A percentile compares a stretch with the other conserved stretches of the same genome.
Evolutionary conservation across 73 alveolate genomes (phyloP).

Genomic region (Durusdinium trenchii): DNA sequence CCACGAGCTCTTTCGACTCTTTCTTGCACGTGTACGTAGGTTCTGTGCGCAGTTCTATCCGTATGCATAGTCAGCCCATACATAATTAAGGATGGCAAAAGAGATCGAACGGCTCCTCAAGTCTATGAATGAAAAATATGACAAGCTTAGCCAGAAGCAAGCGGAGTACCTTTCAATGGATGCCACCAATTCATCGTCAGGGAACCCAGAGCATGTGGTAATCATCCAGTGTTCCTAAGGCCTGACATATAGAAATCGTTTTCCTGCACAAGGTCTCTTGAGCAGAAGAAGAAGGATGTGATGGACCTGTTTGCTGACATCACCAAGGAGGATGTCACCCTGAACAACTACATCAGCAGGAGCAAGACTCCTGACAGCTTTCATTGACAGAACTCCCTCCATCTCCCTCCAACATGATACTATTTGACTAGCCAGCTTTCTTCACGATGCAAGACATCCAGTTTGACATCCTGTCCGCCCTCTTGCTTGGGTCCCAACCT

Average conservation of each 20-base stretch:
- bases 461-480: too few species aligned
- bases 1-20: not conserved
- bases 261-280: not conserved
- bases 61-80: not conserved
- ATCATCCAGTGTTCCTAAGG: too few species aligned
- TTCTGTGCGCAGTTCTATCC: not conserved
- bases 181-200: not conserved
- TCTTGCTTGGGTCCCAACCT: not conserved
- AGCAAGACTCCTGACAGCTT: not conserved
- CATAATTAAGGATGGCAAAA: not conserved
- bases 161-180: not conserved
- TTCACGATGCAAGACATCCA: too few species aligned
- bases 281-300: not conserved
- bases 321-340: slow-evolving; percentile 43
- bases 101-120: not conserved
- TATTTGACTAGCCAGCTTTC: not conserved
- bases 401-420: not conserved
- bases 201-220: not conserved
- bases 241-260: too few species aligned
- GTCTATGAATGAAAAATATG: not conserved
- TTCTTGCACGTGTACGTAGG: not conserved
- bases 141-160: not conserved
- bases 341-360: slow-evolving; percentile 39
- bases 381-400: not conserved
- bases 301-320: not conserved